Conservation (phyloP, 352 stramenopile genomes). For the Phytophthora nicotianae region DNA sequence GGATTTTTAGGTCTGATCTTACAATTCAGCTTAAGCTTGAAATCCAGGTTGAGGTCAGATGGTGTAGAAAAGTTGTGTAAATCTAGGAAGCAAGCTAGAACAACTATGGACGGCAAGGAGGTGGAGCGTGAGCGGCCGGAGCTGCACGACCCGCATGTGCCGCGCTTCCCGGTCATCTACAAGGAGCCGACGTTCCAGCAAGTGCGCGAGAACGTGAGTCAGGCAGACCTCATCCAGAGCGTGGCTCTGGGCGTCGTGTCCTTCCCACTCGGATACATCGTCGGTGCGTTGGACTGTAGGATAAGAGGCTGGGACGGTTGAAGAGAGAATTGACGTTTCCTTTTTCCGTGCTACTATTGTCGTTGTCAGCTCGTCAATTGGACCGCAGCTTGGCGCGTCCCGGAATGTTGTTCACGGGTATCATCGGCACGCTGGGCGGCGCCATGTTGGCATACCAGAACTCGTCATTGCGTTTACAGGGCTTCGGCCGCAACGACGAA, state of each 20-base stretch:
- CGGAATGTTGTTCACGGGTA: constrained; percentile 78
- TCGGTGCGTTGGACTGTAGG: constrained; percentile 46
- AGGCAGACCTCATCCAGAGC: constrained; percentile 52
- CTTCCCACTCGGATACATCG: constrained; percentile 77
- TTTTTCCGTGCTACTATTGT: neutral
- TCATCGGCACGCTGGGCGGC: constrained; percentile 66
- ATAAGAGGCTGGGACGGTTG: neutral
- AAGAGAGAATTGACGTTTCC: constrained; percentile 1
- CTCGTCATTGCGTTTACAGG: constrained; percentile 75
- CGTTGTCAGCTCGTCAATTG: constrained; percentile 55
- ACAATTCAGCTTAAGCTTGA: neutral
- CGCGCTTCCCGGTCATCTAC: constrained; percentile 73
- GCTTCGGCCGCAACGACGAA: constrained; percentile 74
- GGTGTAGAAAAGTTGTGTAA: neutral
- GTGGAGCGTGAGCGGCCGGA: constrained; percentile 45
- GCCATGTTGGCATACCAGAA: constrained; percentile 80
- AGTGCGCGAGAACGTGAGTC: constrained; percentile 60
- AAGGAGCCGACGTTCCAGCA: constrained; percentile 64
- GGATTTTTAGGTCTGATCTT: neutral
- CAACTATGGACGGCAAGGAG: constrained; percentile 19
- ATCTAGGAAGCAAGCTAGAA: constrained; percentile 1
- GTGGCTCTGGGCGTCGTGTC: constrained; percentile 46
- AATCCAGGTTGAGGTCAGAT: neutral
- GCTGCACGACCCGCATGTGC: constrained; percentile 63
- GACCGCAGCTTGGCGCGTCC: constrained; percentile 62